These are phyloP conservation scores for Cinnamomum chago DNA, from an alignment of 164 flowering plant genomes.

Conservation along the genomic window DNA sequence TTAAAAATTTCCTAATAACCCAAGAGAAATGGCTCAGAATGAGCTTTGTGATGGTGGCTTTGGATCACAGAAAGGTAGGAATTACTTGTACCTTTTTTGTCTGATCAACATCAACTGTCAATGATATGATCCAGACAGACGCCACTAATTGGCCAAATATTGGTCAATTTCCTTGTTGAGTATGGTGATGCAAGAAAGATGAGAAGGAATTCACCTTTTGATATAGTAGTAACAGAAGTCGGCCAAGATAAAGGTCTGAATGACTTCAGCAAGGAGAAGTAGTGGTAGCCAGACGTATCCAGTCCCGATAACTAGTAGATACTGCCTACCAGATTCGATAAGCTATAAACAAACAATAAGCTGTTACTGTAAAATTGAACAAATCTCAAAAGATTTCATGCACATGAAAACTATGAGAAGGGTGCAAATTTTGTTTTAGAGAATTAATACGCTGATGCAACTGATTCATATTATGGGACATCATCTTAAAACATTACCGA, in stretches of 20 bases:
- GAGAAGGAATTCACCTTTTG: conserved; percentile 49
- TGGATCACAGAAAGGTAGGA: neutral
- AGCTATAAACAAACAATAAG: conserved; percentile 33
- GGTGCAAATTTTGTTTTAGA: neutral
- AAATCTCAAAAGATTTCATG: neutral
- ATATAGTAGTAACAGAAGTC: conserved; percentile 90
- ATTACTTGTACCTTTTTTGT: neutral
- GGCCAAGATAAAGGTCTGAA: conserved; percentile 80
- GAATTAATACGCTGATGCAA: neutral
- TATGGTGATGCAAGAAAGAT: neutral
- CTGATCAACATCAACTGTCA: neutral
- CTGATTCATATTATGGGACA: neutral
- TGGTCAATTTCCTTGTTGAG: neutral
- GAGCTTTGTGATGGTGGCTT: too few species aligned
- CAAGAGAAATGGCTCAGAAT: too few species aligned
- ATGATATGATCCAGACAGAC: neutral
- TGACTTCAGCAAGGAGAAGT: conserved; percentile 48
- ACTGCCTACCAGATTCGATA: conserved; percentile 44
- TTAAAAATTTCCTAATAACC: too few species aligned
- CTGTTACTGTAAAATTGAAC: neutral
- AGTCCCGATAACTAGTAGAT: conserved; percentile 35
- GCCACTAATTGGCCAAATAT: neutral
- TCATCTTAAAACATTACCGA: neutral
- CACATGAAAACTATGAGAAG: neutral
- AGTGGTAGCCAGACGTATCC: conserved; percentile 58